Conservation (phyloP, 2,329 filamentous ascomycete species). For the Colletotrichum agaves region DNA sequence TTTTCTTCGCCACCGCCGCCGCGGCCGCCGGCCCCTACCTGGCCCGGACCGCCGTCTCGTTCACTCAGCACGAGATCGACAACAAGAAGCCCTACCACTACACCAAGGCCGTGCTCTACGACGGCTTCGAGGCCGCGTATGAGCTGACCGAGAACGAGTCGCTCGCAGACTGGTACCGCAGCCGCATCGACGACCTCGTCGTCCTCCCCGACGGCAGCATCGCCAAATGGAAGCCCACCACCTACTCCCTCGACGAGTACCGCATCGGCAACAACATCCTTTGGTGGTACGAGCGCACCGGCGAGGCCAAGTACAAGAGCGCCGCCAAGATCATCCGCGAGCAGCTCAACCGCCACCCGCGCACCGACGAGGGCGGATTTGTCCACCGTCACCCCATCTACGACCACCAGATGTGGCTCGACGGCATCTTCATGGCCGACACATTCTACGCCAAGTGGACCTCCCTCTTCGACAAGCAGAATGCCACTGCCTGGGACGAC, state of each 20-base stretch:
- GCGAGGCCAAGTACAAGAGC: conserved; percentile 58
- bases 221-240: conserved; percentile 39
- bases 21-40: conserved; percentile 43
- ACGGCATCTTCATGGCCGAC: conserved; percentile 64
- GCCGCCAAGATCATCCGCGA: conserved; percentile 59
- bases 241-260: conserved; percentile 64
- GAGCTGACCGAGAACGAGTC: conserved; percentile 56
- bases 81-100: conserved; percentile 55
- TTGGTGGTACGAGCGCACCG: conserved; percentile 59
- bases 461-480: conserved; percentile 49
- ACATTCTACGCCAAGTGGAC: conserved; percentile 56
- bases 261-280: conserved; percentile 64
- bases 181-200: conserved; percentile 56
- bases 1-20: conserved; percentile 36
- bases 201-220: conserved; percentile 59
- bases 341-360: conserved; percentile 60
- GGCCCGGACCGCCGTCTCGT: conserved; percentile 58
- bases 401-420: conserved; percentile 67
- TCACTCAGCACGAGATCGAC: conserved; percentile 52
- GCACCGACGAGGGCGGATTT: conserved; percentile 64
- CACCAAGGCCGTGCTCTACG: conserved; percentile 57
- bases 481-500: conserved; percentile 57
- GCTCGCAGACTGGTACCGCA: conserved; percentile 56
- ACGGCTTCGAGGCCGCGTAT: conserved; percentile 58
- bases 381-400: conserved; percentile 61